Base-by-base conservation (phyloP, 164 flowering plant genomes). In the Vitis rotundifolia region DNA sequence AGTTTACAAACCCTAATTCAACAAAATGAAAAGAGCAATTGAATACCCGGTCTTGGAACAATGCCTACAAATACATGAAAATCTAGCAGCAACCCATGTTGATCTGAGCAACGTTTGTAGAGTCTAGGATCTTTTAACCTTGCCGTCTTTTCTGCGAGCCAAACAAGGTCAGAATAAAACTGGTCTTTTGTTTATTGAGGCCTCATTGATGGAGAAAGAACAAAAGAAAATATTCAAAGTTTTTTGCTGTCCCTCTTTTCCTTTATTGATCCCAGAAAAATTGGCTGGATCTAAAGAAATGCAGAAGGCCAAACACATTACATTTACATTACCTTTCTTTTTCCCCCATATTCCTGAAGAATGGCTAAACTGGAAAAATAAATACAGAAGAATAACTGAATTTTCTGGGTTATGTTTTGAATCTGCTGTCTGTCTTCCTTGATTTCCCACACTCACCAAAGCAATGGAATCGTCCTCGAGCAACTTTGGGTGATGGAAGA, bases 371-470 rank as follows among this genome's bases (percentile, higher is more conserved):
- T 55, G 26, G 48, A 48, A 59, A 69, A 49, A 52, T 63, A 77
- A 59, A 67, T 53, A 75, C 60, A 66, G 22, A 51, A 62, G 61
- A 72, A 76, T 47, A 28, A 14, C 50, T 61, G 11, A 61, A 5
- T n/a, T 15, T 59, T 59, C 8, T 26, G 2, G 10, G 53, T 80
- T 69, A 80, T 77, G 81, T 79, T 67, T 64, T 80, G 15, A 48
- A 53, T 71, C 75, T 78, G 75, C 59, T 78, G 16, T 77, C 82
- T 5, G 63, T 60, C 71, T 72, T 78, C 68, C 64, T 78, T 49
- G 83, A 49, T 78, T 81, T 85, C 61, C 66, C 83, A 75, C 88
- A 83, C 66, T 79, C 83, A 55, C 91, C 83, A 48, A 89, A 83
- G 73, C 77, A 81, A 8, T 73, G 68, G 57, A 86, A 83, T 14